Base-by-base conservation (phyloP, 176 grass and related monocot species). In the Zea luxurians region DNA sequence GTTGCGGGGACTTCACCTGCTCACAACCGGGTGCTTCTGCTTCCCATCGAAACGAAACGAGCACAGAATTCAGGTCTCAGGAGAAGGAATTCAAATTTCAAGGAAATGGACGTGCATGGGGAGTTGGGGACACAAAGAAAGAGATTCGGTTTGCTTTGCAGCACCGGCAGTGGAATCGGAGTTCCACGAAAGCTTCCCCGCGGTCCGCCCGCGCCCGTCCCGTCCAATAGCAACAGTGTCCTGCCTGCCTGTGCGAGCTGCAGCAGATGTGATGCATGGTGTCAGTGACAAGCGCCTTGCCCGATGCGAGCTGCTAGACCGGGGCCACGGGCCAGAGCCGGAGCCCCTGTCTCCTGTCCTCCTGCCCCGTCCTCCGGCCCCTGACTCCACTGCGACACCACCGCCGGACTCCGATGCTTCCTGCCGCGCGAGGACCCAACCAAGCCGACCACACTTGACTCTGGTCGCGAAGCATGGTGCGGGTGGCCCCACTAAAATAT, bases 371-470 rank as follows among this genome's bases (percentile, higher is more conserved):
- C 55, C 17, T 6, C 72, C 13, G 6, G 0, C 27, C 27, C 40
- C 54, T 17, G 20, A 12, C 50, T 21, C 42, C 50, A 16, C 75
- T 10, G 74, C 41, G 38, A 55, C 66, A 55, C 57, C 40, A 17
- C 7, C 64, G 74, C 48, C 82, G 82, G 75, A 59, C 16, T 12
- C 4, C 58, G 86, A 89, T 81, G 71, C 86, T 83, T 76, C 66
- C 46, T 84, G 82, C 87, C 77, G 58, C 71, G 15, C 48, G 15
- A 27, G 40, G 80, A 58, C 17, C 76, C 71, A 70, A 75, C 81
- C 62, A 62, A 37, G 11, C 47, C 66, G n/a, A 34, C 57, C 27
- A 27, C 27, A 27, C 27, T 27, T 27, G 27, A 66, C 68, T 12
- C 3, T 4, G 74, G 67, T 87, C 73, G 85, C 38, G 78, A 73